phyloP scores from a whole-genome alignment of 23 red algal genomes.

The Gracilaria caudata region DNA sequence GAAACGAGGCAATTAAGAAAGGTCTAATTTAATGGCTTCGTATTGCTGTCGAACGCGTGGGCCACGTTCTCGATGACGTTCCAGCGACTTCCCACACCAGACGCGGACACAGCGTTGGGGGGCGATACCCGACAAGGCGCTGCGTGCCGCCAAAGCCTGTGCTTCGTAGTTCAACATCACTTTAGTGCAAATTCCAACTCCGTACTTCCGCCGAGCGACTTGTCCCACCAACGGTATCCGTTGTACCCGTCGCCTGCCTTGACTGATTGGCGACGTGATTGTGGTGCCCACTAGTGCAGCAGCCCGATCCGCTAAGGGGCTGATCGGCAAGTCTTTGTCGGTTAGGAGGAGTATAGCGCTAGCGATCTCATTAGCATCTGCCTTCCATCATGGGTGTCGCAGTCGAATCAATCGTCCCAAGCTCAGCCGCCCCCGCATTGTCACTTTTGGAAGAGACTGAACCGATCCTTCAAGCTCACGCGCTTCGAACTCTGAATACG shows the following conservation, averaged over 20 bases:
- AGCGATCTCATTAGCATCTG: slow-evolving; percentile 1
- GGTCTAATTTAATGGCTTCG: background rate
- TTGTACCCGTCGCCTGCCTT: background rate
- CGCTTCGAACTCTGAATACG: slow-evolving; percentile 71
- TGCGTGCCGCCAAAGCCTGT: background rate
- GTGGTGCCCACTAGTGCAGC: background rate
- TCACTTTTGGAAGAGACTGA: slow-evolving; percentile 89
- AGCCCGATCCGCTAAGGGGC: background rate
- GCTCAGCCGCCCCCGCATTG: slow-evolving; percentile 87
- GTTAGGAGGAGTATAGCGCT: background rate
- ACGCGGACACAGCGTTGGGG: background rate
- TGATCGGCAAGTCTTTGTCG: background rate
- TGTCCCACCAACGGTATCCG: background rate
- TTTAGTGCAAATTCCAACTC: background rate
- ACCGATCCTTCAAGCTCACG: slow-evolving; percentile 83
- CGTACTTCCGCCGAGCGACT: background rate
- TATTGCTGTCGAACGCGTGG: background rate
- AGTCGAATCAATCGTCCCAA: slow-evolving; percentile 76
- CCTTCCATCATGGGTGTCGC: slow-evolving; percentile 50
- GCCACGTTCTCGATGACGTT: slow-evolving; percentile 22
- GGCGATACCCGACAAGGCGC: no score
- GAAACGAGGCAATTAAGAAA: background rate
- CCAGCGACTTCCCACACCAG: background rate
- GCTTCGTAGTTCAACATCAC: no score
- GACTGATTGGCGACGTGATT: background rate